Base-by-base conservation (phyloP, 192 early-diverging fungal species). In the Cetraspora pellucida region DNA sequence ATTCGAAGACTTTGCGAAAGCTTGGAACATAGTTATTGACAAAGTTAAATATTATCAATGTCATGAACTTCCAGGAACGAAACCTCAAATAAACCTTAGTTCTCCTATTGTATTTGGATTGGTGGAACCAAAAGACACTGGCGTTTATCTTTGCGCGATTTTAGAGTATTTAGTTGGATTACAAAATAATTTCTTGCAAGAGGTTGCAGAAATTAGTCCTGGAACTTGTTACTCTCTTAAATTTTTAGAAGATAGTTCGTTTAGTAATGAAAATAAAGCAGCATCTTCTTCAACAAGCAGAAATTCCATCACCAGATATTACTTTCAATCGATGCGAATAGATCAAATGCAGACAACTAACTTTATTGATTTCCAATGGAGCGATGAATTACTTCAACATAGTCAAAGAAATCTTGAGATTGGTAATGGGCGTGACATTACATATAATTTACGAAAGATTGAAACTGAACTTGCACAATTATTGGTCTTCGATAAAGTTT, bases 401-500 rank as follows among this genome's bases (percentile, higher is more conserved):
- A 68, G 63, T 44, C 66, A 77, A 28, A 52, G 75, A 31, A 77
- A 55, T 68, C 8, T 64, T 7, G 47, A 19, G 1, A 17, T 69
- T 43, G 75, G 30, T 25, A 23, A 21, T 31, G 75, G 75, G 10
- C 49, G 43, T 23, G 21, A 61, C n/a, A 54, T 66, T 37, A 43
- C 21, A 14, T 77, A 77, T 68, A 44, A 77, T 21, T 59, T 77
- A 31, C 28, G 16, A 30, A 77, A 77, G 19, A 77, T 77, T 55
- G 75, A 68, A 47, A 11, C 16, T 13, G 75, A 77, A 54, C 68
- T 77, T 14, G 75, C 60, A 10, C 19, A 50, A 3, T 31, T 21
- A 30, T 30, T 77, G 7, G 75, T 77, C 10, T 74, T 74, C 50
- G 64, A 78, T 10, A 78, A 78, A 60, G 77, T 78, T 49, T 23